Conservation (phyloP, 805 yeast species). For the Blastobotrys parvus region DNA sequence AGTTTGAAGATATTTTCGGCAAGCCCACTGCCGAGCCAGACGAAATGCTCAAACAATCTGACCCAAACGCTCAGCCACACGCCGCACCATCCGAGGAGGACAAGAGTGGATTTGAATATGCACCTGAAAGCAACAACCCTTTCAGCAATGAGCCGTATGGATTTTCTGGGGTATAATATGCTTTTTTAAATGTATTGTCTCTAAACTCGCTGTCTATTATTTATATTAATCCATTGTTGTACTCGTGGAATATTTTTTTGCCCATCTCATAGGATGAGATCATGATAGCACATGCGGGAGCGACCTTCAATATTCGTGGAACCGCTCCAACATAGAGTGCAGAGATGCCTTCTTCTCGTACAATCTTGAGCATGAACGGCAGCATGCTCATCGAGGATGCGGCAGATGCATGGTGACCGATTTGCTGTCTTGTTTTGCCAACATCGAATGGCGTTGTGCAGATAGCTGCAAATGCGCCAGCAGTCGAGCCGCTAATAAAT, state of each 20-base stretch:
- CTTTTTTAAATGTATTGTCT: too few relatives aligned
- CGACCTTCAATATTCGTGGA: conserved; percentile 84
- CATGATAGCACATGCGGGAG: conserved; percentile 98
- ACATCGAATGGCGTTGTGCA: conserved; percentile 94
- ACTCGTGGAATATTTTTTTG: conserved; percentile 42
- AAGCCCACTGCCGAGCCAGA: too few relatives aligned
- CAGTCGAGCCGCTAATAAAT: conserved; percentile 72
- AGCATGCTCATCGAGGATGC: conserved; percentile 45
- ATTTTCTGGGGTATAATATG: too few relatives aligned
- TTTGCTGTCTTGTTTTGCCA: conserved; percentile 87
- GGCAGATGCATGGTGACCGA: conserved; percentile 34
- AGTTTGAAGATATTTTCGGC: neutral
- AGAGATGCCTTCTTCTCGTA: conserved; percentile 62
- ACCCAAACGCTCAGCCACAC: too few relatives aligned
- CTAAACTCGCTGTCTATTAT: too few relatives aligned
- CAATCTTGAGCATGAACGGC: conserved; percentile 52
- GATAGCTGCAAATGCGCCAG: conserved; percentile 81
- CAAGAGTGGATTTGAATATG: too few relatives aligned
- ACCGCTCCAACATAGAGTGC: conserved; percentile 83
- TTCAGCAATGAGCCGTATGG: too few relatives aligned
- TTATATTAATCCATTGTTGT: too few relatives aligned
- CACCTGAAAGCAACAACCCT: too few relatives aligned
- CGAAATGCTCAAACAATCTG: too few relatives aligned
- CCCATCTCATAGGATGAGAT: conserved; percentile 89
- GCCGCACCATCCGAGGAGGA: too few relatives aligned